Conservation (phyloP, 306 rosid species). For the Inga laurina region DNA sequence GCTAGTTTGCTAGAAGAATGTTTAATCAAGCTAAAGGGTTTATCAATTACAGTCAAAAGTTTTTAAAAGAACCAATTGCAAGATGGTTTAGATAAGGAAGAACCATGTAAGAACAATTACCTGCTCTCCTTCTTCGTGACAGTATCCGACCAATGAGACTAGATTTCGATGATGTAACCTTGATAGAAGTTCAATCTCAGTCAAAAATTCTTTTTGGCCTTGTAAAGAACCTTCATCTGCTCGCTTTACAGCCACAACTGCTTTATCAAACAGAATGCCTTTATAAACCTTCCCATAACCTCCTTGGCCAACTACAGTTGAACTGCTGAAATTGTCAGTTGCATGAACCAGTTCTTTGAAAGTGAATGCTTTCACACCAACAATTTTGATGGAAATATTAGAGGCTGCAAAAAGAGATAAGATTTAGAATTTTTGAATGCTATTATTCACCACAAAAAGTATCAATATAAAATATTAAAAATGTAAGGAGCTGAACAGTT, state of each 20-base stretch:
- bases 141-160: conserved; percentile 78
- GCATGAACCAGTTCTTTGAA: conserved; percentile 73
- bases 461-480: not conserved
- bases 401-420: conserved; percentile 58
- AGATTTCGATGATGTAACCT: conserved; percentile 92
- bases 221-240: conserved; percentile 90
- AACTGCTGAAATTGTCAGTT: conserved; percentile 60
- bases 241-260: conserved; percentile 75
- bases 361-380: conserved; percentile 73
- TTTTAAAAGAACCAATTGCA: conserved; percentile 16
- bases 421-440: conserved; percentile 22
- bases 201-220: conserved; percentile 89
- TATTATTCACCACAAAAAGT: not conserved
- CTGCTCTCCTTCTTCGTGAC: conserved; percentile 87
- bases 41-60: not conserved
- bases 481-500: not conserved
- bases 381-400: conserved; percentile 58
- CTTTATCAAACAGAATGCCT: conserved; percentile 67
- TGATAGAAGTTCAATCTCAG: conserved; percentile 87
- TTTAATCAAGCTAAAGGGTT: not conserved
- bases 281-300: conserved; percentile 95
- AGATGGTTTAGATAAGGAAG: conserved; percentile 6
- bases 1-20: conserved; percentile 12
- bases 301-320: conserved; percentile 79
- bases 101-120: conserved; percentile 37